Percentiles rank a stretch among this genome's conserved stretches.
Evolutionary conservation across 192 early-diverging fungal genomes (phyloP).

Genomic region (Umbelopsis vinacea): DNA sequence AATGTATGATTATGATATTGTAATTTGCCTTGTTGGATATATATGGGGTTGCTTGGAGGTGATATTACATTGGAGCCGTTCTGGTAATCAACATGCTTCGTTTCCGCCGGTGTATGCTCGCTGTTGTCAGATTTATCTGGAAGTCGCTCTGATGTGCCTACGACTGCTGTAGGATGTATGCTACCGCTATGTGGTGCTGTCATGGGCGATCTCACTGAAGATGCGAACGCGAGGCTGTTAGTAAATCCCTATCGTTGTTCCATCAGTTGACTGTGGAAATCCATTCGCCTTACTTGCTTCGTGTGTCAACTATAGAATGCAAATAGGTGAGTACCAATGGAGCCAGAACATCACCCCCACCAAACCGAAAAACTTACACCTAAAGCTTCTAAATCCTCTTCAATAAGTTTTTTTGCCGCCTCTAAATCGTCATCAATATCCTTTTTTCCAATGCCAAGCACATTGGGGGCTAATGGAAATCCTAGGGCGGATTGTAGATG

Average conservation of each 20-base stretch:
- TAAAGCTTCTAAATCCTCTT: constrained; percentile 48
- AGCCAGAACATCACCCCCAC: neutral
- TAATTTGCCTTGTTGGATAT: constrained; percentile 22
- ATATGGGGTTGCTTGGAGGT: constrained; percentile 12
- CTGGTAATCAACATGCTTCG: neutral
- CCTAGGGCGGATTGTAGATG: constrained; percentile 42
- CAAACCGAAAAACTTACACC: constrained; percentile 32
- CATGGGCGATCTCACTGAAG: neutral
- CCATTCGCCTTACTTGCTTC: constrained; percentile 11
- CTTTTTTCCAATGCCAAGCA: constrained; percentile 20
- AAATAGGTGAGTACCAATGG: neutral
- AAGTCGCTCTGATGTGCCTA: neutral
- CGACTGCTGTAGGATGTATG: constrained; percentile 1
- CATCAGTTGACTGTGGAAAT: neutral
- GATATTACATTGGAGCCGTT: constrained; percentile 17
- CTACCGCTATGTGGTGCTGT: neutral
- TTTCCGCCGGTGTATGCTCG: neutral
- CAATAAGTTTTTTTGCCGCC: constrained; percentile 32
- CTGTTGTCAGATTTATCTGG: neutral
- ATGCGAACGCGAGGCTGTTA: neutral
- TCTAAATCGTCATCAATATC: constrained; percentile 49
- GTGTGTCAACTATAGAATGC: neutral
- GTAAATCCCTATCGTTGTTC: neutral
- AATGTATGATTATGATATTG: constrained; percentile 29
- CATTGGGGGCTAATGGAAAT: constrained; percentile 46